Evolutionary conservation across 2,329 filamentous ascomycete genomes (phyloP).

Genomic region (Exophiala dermatitidis): DNA sequence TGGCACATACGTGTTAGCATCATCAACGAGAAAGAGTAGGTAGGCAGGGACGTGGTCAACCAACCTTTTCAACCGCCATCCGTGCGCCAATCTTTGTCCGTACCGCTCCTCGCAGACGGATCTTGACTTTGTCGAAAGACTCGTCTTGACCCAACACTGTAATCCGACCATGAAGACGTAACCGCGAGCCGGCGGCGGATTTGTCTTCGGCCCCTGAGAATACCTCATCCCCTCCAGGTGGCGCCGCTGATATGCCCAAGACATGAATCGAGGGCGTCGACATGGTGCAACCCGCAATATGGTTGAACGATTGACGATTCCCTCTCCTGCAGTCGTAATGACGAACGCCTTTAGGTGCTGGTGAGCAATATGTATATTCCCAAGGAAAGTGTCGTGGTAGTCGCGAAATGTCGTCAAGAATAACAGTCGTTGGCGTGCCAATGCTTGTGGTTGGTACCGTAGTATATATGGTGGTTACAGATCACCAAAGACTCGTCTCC

Average conservation of each 20-base stretch:
- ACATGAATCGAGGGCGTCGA: conserved; percentile 16
- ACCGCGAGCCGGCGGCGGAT: not conserved
- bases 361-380: too few species aligned
- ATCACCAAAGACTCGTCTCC: too few species aligned
- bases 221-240: not conserved
- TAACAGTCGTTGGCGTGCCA: too few species aligned
- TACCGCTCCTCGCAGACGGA: conserved; percentile 15
- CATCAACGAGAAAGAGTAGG: not conserved
- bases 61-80: conserved; percentile 10
- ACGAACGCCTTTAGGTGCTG: too few species aligned
- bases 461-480: not conserved
- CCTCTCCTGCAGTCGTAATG: not conserved
- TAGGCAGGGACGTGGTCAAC: not conserved
- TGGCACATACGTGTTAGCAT: not conserved
- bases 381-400: too few species aligned
- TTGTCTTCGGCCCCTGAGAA: conserved; percentile 6
- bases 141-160: conserved; percentile 12
- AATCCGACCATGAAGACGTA: conserved; percentile 16
- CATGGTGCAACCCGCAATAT: conserved; percentile 1
- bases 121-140: conserved; percentile 15
- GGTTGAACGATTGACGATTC: not conserved
- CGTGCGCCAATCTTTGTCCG: conserved; percentile 13
- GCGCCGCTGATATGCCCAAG: conserved; percentile 10
- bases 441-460: not conserved
- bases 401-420: too few species aligned